Evolutionary conservation across 2,329 filamentous ascomycete species (phyloP).

Genomic region (Ambrosiella cleistominuta): DNA sequence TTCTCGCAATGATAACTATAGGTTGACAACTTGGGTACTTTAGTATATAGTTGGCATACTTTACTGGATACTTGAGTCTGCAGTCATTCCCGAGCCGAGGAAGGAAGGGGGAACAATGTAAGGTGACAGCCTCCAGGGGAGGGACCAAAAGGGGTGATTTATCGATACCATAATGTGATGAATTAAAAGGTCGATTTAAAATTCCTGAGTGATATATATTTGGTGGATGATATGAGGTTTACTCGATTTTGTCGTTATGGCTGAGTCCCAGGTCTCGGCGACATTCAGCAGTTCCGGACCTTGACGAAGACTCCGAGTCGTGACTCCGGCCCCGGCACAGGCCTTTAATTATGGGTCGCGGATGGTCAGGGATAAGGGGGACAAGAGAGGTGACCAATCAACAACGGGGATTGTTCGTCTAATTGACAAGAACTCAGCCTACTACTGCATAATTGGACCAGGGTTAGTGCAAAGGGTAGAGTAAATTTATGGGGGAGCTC

Average conservation of each 20-base stretch:
- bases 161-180: conserved; percentile 1
- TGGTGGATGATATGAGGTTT: no score
- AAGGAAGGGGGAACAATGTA: not conserved
- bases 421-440: not conserved
- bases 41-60: not conserved
- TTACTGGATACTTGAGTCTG: not conserved
- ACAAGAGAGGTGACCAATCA: not conserved
- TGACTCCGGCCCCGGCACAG: not conserved
- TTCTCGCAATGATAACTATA: not conserved
- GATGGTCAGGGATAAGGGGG: no score
- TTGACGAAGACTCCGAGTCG: no score
- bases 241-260: no score
- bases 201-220: not conserved
- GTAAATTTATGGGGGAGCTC: not conserved
- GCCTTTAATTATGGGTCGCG: not conserved
- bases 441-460: not conserved
- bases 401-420: not conserved
- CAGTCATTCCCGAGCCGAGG: not conserved
- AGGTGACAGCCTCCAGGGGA: not conserved
- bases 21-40: not conserved
- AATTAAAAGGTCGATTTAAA: not conserved
- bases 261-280: no score
- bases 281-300: no score
- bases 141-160: conserved; percentile 1
- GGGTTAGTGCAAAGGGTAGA: not conserved